Evolutionary conservation across 148 eudicot genomes (phyloP).

Genomic region (Rhododendron kiyosumense): DNA sequence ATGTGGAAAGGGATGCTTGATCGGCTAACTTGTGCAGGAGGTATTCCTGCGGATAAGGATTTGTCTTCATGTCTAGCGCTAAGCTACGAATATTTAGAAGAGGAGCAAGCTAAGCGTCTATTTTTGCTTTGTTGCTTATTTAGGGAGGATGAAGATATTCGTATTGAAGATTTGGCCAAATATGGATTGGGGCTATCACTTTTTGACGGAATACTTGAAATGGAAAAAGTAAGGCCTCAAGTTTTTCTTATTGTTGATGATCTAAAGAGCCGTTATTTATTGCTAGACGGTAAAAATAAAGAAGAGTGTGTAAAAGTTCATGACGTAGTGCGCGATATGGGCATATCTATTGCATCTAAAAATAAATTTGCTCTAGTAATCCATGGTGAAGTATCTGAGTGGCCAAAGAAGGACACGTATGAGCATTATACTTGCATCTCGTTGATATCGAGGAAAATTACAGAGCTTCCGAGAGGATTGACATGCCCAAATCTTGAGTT

Average conservation of each 20-base stretch:
- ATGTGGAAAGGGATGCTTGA: neutral
- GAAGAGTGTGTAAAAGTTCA: too few species aligned
- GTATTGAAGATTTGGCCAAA: conserved; percentile 28
- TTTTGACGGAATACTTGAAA: conserved; percentile 16
- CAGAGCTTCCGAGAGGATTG: too few species aligned
- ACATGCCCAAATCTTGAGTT: too few species aligned
- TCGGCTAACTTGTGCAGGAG: neutral
- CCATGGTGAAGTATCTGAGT: too few species aligned
- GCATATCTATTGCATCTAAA: too few species aligned
- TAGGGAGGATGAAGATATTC: conserved; percentile 35
- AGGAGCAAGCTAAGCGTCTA: conserved; percentile 19
- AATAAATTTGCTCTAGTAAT: too few species aligned
- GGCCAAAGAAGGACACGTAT: too few species aligned
- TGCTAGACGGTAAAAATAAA: too few species aligned
- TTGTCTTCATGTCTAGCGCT: conserved; percentile 12
- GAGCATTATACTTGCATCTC: too few species aligned
- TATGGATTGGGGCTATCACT: conserved; percentile 28
- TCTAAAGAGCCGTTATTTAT: conserved; percentile 18
- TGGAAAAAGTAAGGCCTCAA: conserved; percentile 29
- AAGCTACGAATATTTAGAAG: conserved; percentile 29
- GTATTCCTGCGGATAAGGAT: neutral
- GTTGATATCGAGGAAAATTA: neutral
- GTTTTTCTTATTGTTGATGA: conserved; percentile 23
- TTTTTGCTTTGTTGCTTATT: conserved; percentile 33
- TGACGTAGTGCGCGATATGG: too few species aligned